A percentile compares a stretch with the other conserved stretches of the same genome.
phyloP scores from a whole-genome alignment of 768 basidiomycete genomes.

The Naganishia vaughanmartiniae region DNA sequence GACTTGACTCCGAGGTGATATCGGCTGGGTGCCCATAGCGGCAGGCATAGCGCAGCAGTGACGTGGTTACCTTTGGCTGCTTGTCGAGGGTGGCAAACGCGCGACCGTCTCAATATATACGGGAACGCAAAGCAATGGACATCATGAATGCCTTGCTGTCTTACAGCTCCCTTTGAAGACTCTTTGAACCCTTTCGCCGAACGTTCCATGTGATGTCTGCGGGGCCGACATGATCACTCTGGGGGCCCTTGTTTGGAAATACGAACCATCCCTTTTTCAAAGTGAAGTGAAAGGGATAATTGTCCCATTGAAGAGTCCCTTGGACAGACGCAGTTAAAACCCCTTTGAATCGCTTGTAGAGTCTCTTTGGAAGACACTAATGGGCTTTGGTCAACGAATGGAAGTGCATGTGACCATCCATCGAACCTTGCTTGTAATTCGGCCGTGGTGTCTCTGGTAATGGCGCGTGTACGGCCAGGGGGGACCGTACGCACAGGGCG shows the following conservation, averaged over 20 bases:
- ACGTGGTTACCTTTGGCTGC: too few species aligned
- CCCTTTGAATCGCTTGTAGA: not conserved
- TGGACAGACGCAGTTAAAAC: not conserved
- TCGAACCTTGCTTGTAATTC: not conserved
- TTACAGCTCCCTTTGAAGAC: not conserved
- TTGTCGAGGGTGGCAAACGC: not conserved
- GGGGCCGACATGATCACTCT: not conserved
- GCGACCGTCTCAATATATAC: slow-evolving; percentile 4
- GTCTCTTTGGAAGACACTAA: not conserved
- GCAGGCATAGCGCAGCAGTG: not conserved
- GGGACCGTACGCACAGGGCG: too few species aligned
- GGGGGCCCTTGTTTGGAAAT: not conserved
- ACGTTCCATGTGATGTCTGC: not conserved
- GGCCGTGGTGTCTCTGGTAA: too few species aligned
- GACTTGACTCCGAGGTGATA: not conserved
- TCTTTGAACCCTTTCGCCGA: not conserved
- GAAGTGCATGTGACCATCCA: not conserved
- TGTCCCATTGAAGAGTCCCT: not conserved
- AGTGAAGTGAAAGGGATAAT: not conserved
- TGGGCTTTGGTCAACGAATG: not conserved
- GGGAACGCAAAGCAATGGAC: not conserved
- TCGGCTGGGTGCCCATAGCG: not conserved
- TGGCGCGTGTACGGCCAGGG: too few species aligned
- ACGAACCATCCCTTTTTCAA: not conserved
- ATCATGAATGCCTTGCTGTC: not conserved